Percentiles rank a stretch among this genome's conserved stretches.
Evolutionary conservation across 1,284 basidiomycete species (phyloP).

Genomic region (Boletus holoroseus): DNA sequence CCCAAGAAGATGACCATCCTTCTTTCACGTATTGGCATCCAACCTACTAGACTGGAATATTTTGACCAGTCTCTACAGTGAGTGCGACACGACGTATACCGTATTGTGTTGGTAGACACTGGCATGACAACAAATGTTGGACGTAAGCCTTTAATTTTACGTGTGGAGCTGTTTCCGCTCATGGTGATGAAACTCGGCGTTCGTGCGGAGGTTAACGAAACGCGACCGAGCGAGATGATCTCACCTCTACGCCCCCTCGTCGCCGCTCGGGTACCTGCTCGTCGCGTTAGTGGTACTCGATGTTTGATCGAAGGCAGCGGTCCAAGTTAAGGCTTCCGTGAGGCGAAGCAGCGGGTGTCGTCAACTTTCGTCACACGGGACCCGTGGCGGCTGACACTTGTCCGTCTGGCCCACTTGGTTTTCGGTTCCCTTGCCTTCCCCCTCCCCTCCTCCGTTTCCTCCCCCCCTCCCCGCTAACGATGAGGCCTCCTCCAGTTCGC

Average conservation of each 20-base stretch:
- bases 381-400: slow-evolving; percentile 29
- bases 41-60: slow-evolving; percentile 35
- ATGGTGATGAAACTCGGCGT: slow-evolving; percentile 26
- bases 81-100: background rate
- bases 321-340: background rate
- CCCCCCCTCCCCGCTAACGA: slow-evolving; percentile 9
- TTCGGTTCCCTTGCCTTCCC: background rate
- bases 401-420: background rate
- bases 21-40: slow-evolving; percentile 42
- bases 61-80: slow-evolving; percentile 38
- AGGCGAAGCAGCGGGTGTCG: slow-evolving; percentile 3
- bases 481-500: slow-evolving; percentile 12
- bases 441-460: background rate
- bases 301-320: slow-evolving; percentile 1
- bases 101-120: background rate
- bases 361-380: slow-evolving; percentile 18
- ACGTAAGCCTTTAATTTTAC: slow-evolving; percentile 1
- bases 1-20: slow-evolving; percentile 43
- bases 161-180: background rate
- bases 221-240: background rate
- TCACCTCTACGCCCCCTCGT: slow-evolving; percentile 10
- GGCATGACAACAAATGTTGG: slow-evolving; percentile 7
- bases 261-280: slow-evolving; percentile 7
- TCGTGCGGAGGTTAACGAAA: slow-evolving; percentile 20
- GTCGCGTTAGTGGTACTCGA: background rate